Evolutionary conservation across 139 green algal species (phyloP), one percentile per base, ranked within the genome.

Genomic region (Chlamydomonas asymmetrica): DNA sequence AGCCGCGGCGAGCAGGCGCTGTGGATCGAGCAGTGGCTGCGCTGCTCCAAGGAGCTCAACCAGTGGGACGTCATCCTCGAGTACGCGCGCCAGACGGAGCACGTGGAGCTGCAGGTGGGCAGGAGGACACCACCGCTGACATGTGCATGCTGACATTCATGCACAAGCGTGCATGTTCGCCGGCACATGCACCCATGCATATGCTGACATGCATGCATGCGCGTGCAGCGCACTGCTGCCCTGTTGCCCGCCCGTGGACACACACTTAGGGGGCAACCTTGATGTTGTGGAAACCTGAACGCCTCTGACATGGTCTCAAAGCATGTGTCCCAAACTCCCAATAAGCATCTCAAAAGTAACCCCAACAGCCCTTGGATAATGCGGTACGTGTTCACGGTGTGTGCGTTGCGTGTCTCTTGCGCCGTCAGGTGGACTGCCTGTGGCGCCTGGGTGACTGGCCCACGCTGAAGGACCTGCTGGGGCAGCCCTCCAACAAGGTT

Each of bases 11-110:
- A 90, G 82, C 60, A 73, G 35, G 76, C 74, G n/a, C 59, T 90
- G 70, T 91, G 86, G 86, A 50, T 90, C 18, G 83, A 90, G 66
- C 85, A 97, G 76, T 99, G 97, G 90, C 68, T 98, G 41, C 32
- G 69, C 4, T 94, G 85, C 75, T 86, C 84, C 40, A 81, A 84
- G 74, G 76, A 96, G 79, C 90, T 99, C 45, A 94, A 92, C 77
- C 94, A 98, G 78, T 99, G 96, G 96, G 94, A 98, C 38, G 72
- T 87, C 0, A 69, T 99, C 31, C 61, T 81, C 0, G 93, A 98
- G 74, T 98, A 96, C 54, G 90, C 84, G 3, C 52, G 79, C 22
- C 45, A 45, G 13, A 87, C 92, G 5, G 87, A n/a, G n/a, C 13
- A 18, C 45, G 45, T 13, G 13, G 13, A 18, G 45, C 45, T 54